Conservation (phyloP, 2,329 filamentous ascomycete genomes). For the Chalaropsis thielavioides region DNA sequence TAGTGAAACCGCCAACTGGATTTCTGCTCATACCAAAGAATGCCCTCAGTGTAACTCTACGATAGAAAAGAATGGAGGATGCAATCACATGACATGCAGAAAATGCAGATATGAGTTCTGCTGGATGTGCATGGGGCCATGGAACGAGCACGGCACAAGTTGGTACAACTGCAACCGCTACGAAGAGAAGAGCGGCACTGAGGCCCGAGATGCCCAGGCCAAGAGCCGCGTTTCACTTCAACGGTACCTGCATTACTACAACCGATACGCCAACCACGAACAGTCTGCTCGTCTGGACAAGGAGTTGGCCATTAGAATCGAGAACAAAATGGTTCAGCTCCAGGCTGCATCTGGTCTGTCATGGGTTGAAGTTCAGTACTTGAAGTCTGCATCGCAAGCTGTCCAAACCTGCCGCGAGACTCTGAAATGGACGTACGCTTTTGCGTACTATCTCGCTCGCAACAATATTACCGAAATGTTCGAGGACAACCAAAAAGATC, state of each 20-base stretch:
- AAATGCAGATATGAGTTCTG: slow-evolving; percentile 97
- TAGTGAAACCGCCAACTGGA: slow-evolving; percentile 98
- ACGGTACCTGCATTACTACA: slow-evolving; percentile 98
- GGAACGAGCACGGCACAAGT: slow-evolving; percentile 95
- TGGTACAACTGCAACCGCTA: slow-evolving; percentile 99
- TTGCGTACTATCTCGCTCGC: slow-evolving; percentile 89
- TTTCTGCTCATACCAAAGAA: slow-evolving; percentile 96
- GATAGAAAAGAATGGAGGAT: slow-evolving; percentile 96
- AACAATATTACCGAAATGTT: slow-evolving; percentile 97
- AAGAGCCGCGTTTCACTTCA: slow-evolving; percentile 81
- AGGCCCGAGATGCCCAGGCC: slow-evolving; percentile 83
- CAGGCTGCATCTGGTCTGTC: slow-evolving; percentile 91
- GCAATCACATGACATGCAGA: slow-evolving; percentile 94
- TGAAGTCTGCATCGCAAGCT: slow-evolving; percentile 83
- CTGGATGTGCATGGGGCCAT: slow-evolving; percentile 99
- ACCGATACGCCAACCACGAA: slow-evolving; percentile 96
- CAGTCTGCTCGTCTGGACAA: slow-evolving; percentile 94
- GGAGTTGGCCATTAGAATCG: slow-evolving; percentile 88
- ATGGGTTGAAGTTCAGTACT: slow-evolving; percentile 98
- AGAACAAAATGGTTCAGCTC: slow-evolving; percentile 97
- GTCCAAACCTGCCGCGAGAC: slow-evolving; percentile 96
- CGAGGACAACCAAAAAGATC: slow-evolving; percentile 94
- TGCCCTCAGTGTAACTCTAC: slow-evolving; percentile 93
- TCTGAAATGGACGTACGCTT: slow-evolving; percentile 97
- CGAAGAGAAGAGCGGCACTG: slow-evolving; percentile 85